Evolutionary conservation across 2,329 filamentous ascomycete genomes (phyloP), one percentile per base, ranked within the genome.

Genomic region (Clarireedia paspali): DNA sequence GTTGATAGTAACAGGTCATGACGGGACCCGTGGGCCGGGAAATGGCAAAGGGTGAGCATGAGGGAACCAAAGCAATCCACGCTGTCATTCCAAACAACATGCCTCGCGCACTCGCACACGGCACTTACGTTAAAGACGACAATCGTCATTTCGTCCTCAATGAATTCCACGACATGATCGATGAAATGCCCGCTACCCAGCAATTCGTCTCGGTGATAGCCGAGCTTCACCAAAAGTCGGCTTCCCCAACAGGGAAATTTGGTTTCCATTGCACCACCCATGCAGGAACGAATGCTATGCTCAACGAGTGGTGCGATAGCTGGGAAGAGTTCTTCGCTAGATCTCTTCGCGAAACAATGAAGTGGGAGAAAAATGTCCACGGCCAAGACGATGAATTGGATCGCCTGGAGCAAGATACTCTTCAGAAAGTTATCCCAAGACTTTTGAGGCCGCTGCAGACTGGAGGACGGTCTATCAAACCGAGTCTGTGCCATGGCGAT

Each of bases 131-230:
- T 30, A 30, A 38, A 6, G 69, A 75, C 7, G 40, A 52, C 15
- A 47, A 59, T 38, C 57, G 36, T 0, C 61, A 68, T 50, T 69
- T 68, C 55, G 60, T 65, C 24, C 56, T 67, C 15, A 60, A 51
- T n/a, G 62, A 70, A 36, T 69, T 65, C 50, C 58, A 60, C 20
- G 58, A 68, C n/a, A 59, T 70, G 40, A 55, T 44, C 2, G 56
- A 63, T 26, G 62, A 67, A 42, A 59, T 62, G 27, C 57, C 67
- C 15, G 60, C 62, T 6, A 59, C 62, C 7, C 47, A 50, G 7
- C 57, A 57, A 7, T 60, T 68, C 20, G 45, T 58, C 3, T 15
- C 54, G 2, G 52, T 24, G 10, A 53, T 69, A 2, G 65, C 67
- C 38, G 56, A 65, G 6, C 24, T 70, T 14, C 66, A 68, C 42